Evolutionary conservation across 2,329 filamentous ascomycete genomes (phyloP), one percentile per base, ranked within the genome.

Genomic region (Trichoderma sp.): DNA sequence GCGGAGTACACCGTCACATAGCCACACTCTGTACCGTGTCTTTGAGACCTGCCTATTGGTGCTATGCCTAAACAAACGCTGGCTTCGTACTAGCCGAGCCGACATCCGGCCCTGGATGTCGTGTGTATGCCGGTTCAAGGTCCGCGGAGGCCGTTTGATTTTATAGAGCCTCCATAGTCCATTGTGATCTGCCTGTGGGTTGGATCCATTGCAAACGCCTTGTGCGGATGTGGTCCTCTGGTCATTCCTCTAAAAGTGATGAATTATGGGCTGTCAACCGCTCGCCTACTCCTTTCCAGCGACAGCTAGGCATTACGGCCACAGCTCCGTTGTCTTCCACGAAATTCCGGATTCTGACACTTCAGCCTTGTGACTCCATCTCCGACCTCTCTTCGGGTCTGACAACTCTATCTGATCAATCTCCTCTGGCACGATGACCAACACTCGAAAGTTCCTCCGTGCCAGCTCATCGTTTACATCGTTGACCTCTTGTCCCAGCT

Each of bases 351-450:
- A 74, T 83, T 81, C 32, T 73, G 78, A 9, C 3, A 80, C 82
- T 6, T 87, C 84, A 75, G 89, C 88, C 30, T 86, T 90, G 82
- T 94, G 95, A 73, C 88, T 83, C 85, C 90, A 92, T 76, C 94
- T 85, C 74, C 86, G 84, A 14, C 86, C 85, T 73, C 88, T 87
- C 61, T 86, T 86, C 1, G 91, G 88, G 78, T 93, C 88, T 71
- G 87, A 90, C 68, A 97, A 81, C 79, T 96, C 92, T 18, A 92
- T 84, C 76, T 87, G 86, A 79, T 97, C 94, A 24, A 97, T 90
- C 79, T 92, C 89, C 9, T 92, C 88, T 0, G 94, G 93, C 73
- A 91, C 88, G 75, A 97, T 91, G 57, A 96, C 89, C n/a, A 94
- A 90, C 3, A 97, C 91, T 30, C 94, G 86, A 79, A 97, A 97